Evolutionary conservation across 2,329 filamentous ascomycete species (phyloP), one percentile per base, ranked within the genome.

Genomic region (Fusarium udum): DNA sequence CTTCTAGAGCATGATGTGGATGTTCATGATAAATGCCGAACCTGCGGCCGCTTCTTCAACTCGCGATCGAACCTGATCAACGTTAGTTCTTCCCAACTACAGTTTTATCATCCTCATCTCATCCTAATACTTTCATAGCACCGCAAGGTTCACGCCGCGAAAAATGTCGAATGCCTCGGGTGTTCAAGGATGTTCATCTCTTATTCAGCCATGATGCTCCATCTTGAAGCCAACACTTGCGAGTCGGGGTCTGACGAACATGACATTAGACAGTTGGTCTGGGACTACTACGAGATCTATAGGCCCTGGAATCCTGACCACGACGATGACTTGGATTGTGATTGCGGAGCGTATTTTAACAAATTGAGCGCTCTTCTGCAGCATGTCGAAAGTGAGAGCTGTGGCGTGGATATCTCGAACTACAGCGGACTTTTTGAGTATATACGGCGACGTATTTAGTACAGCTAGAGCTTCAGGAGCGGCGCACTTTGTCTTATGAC

Each of bases 141-240:
- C 40, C 45, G 39, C 18, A 64, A 69, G 20, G 20, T n/a, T 3
- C 78, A 79, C 10, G 32, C 43, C 4, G 24, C 22, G 5, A 76
- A 46, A 16, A 42, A 20, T 4, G 16, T 73, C 2, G 40, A 74
- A 24, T 79, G 78, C 7, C 43, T 65, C 2, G 71, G 72, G 6
- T 79, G 77, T 20, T 3, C 49, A 4, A 32, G 72, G 7, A 43
- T 16, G 36, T 78, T 79, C 16, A 52, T 49, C 4, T 64, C 64
- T 1, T 20, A 71, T 4, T 78, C 77, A 3, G 78, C 77, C 8
- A 74, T 77, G 71, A 53, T 79, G 32, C 61, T 79, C 13, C 78
- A 79, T 45, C 61, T 79, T 0, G 78, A 79, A 46, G 57, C 58
- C n/a, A 68, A 62, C 8, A 57, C 45, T 7, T 79, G 77, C n/a